Evolutionary conservation across 768 basidiomycete species (phyloP), one percentile per base, ranked within the genome.

Genomic region (Panaeolus cyanescens): DNA sequence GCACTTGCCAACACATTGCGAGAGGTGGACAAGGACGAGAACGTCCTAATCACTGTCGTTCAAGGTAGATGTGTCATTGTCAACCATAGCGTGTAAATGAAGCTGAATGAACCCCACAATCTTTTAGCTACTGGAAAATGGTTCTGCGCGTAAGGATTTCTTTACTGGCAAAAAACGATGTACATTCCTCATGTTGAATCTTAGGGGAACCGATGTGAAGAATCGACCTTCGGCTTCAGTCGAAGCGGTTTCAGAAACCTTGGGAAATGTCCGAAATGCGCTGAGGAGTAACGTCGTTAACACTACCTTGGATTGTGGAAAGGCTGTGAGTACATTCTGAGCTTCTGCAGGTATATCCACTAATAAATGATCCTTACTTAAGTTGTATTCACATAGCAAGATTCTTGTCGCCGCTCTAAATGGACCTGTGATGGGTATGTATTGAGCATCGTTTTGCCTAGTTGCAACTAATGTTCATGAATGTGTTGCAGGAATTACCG

Each of bases 371-470:
- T 7, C 17, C 20, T 8, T 37, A 57, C 19, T 59, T 10, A 37
- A 91, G 89, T 72, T 91, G n/a, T 87, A 86, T 64, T 80, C 81
- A 0, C 90, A 92, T 66, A 79, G 78, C 59, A 92, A 92, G 70
- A 75, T 91, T 15, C 77, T 91, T 17, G 83, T 91, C 12, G 89
- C 88, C 12, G 89, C 87, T 1, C 64, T 91, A 20, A 90, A 92
- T 63, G 90, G 90, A 0, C 90, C 90, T 17, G 90, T 88, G 4
- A 85, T 92, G 83, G 90, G 89, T 88, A 70, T 20, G 78, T 59
- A 42, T 4, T 54, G 50, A 32, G 32, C 45, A 54, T 13, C 10
- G 12, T 53, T 9, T 59, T n/a, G 2, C 9, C 39, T 40, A n/a
- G 15, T 25, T 31, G 17, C 32, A 5, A 7, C 20, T 25, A 6